Evolutionary conservation across 768 basidiomycete genomes (phyloP), one percentile per base, ranked within the genome.

Genomic region (Russula sp.): DNA sequence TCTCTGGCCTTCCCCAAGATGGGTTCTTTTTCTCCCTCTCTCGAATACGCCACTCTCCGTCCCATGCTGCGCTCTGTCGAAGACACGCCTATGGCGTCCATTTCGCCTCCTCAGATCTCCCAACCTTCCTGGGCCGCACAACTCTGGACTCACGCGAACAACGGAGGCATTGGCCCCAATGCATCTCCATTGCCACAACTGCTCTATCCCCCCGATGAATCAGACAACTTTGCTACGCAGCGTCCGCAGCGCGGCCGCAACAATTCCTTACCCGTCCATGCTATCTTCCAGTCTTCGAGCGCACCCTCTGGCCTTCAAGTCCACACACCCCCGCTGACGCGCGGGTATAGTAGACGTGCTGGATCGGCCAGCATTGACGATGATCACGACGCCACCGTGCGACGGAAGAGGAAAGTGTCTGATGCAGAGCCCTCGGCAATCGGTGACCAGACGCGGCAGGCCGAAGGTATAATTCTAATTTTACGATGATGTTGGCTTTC

Each of bases 321-420:
- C 3, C 78, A 77, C 59, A 73, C 75, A 32, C 78, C 81, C 55
- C 73, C 75, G 32, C 74, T 83, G 69, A 73, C 82, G 45, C 79
- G 89, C 38, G 72, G 79, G 16, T 89, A 87, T 77, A 84, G 80
- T 70, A 81, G 83, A 51, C 80, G 84, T 34, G 83, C 86, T 58
- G 87, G 86, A 69, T 87, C 86, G 14, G 80, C 81, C 59, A 81
- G 80, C 68, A 73, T 80, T 53, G 75, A 71, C 57, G 79, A 87
- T 57, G 87, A 88, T 65, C 81, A 80, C 60, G 87, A 88, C 72
- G 86, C 84, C 59, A 90, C 89, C n/a, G 75, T 90, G 42, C 81
- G 87, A 64, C 78, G 82, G 63, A 85, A 76, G 72, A 78, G 83
- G 25, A 63, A 69, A 50, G 69, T 65, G 18, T 67, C 68, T 46